Base-by-base conservation (phyloP, 805 yeast species). In the Lipomyces spencermartinsiae region DNA sequence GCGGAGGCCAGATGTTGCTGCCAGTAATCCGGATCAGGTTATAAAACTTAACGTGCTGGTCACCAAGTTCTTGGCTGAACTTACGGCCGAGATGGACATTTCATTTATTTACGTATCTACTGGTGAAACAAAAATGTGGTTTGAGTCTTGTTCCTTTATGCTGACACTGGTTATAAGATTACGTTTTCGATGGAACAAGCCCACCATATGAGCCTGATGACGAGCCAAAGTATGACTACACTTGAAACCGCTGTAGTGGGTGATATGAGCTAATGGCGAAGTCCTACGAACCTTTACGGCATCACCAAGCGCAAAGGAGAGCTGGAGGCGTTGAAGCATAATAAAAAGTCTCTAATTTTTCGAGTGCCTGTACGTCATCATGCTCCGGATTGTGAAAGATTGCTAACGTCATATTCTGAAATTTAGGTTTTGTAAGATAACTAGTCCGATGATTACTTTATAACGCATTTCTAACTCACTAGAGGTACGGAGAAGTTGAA, bases 171-270 rank as follows among this genome's bases (percentile, higher is more conserved):
- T 33, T n/a, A 8, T n/a, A 5, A 68, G 71, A 69, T 49, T 67
- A 67, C 61, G 71, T 69, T 9, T 69, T 69, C 60, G 72, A 69
- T 49, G 72, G 72, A 29, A 39, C 33, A 31, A 54, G 62, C 22
- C 62, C 71, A 3, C 69, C 69, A 16, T 69, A 69, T 59, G 69
- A 69, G 53, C 66, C 71, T 5, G 64, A 59, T 10, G 72, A 69
- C 49, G 51, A 34, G 39, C 59, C 72, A 1, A 68, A 68, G 72
- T 69, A 57, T 53, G 31, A 31, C 61, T 19, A 8, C 19, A 6
- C 4, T 16, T 25, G 16, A 19, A 4, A 3, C 12, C 6, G 1
- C 2, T 43, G 5, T 9, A 7, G 6, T 16, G 5, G 22, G 49
- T 37, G 25, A 14, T 16, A 37, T 37, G n/a, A 19, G 22, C 34